Percentiles rank a stretch among this genome's conserved stretches.
Evolutionary conservation across 176 grass and related monocot genomes (phyloP).

Genomic region (Cymbopogon citratus): DNA sequence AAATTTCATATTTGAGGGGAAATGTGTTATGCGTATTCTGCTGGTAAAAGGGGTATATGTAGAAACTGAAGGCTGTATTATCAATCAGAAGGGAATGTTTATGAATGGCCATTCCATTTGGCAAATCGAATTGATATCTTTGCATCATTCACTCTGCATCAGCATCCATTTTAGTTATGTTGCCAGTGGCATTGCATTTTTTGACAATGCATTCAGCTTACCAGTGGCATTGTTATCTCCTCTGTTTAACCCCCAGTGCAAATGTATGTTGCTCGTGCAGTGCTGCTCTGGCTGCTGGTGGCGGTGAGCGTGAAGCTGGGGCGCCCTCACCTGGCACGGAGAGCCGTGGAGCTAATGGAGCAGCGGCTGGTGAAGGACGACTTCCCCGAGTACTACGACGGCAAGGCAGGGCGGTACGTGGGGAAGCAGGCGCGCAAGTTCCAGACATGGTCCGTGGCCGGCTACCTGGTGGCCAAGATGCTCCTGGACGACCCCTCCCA

Average conservation of each 20-base stretch:
- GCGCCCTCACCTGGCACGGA: conserved; percentile 16
- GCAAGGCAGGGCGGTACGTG: conserved; percentile 37
- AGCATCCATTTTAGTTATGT: not conserved
- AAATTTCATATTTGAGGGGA: not conserved
- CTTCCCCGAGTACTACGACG: conserved; percentile 60
- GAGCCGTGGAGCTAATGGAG: conserved; percentile 39
- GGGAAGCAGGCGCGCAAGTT: conserved; percentile 59
- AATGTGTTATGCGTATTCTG: too few relatives aligned
- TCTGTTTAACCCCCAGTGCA: not conserved
- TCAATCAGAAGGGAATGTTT: not conserved
- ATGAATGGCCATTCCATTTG: not conserved
- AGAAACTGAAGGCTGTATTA: not conserved
- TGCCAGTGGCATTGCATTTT: not conserved
- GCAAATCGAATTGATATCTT: not conserved
- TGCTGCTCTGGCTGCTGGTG: conserved; percentile 51
- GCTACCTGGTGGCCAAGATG: conserved; percentile 53
- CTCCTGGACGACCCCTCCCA: conserved; percentile 41
- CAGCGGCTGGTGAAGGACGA: conserved; percentile 34
- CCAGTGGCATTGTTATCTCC: not conserved
- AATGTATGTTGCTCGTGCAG: not conserved
- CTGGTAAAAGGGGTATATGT: not conserved
- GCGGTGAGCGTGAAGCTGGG: conserved; percentile 55
- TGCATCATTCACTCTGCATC: not conserved
- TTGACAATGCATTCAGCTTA: too few relatives aligned
- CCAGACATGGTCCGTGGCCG: conserved; percentile 54